Evolutionary conservation across 2,329 filamentous ascomycete genomes (phyloP).

Genomic region (Pseudogymnoascus sp.): DNA sequence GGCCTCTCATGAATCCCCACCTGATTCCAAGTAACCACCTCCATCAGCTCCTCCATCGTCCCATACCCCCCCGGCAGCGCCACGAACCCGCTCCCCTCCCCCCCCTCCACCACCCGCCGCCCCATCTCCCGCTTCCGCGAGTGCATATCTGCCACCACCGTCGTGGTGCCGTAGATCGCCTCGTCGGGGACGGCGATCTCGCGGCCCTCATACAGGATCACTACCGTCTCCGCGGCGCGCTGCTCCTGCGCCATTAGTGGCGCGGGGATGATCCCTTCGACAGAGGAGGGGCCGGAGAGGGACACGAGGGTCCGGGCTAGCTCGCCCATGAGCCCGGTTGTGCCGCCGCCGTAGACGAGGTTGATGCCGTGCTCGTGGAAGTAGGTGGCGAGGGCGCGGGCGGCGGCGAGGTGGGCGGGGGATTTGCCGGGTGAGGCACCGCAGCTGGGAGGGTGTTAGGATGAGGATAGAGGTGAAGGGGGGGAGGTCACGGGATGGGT

Average conservation of each 20-base stretch:
- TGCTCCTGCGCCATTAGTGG: slow-evolving; percentile 53
- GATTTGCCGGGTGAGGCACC: slow-evolving; percentile 65
- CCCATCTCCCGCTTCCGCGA: slow-evolving; percentile 81
- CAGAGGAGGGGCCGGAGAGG: slow-evolving; percentile 65
- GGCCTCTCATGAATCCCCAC: slow-evolving; percentile 75
- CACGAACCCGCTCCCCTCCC: slow-evolving; percentile 76
- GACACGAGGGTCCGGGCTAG: slow-evolving; percentile 74
- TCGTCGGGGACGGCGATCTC: slow-evolving; percentile 35
- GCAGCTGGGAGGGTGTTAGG: slow-evolving; percentile 41
- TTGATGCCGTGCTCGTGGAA: slow-evolving; percentile 69
- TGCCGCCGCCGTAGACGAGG: slow-evolving; percentile 59
- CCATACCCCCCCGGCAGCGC: slow-evolving; percentile 81
- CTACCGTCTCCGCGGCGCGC: slow-evolving; percentile 51
- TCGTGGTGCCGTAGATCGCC: slow-evolving; percentile 64
- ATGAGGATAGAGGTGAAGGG: background rate
- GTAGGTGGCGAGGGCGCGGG: slow-evolving; percentile 59
- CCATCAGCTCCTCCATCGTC: slow-evolving; percentile 87
- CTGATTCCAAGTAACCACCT: slow-evolving; percentile 85
- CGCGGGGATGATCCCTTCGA: slow-evolving; percentile 85
- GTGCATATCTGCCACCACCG: slow-evolving; percentile 88
- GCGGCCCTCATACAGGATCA: slow-evolving; percentile 22
- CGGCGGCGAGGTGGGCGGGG: slow-evolving; percentile 66
- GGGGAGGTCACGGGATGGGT: background rate
- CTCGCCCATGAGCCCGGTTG: slow-evolving; percentile 90
- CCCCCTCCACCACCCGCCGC: slow-evolving; percentile 66